phyloP scores from a whole-genome alignment of 73 alveolate species.

The Durusdinium trenchii region DNA sequence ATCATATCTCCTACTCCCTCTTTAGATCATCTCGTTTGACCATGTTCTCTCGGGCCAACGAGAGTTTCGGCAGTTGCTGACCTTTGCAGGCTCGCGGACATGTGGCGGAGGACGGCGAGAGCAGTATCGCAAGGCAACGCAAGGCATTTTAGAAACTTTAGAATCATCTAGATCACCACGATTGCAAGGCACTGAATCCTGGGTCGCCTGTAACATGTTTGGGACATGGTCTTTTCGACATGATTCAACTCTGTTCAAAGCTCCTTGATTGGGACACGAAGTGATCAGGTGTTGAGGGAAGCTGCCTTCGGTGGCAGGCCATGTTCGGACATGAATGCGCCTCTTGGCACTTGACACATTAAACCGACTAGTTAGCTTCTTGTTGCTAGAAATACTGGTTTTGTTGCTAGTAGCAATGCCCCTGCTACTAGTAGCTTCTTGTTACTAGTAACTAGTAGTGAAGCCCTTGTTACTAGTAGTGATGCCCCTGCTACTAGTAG shows the following conservation, averaged over 20 bases:
- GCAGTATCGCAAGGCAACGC: slow-evolving; percentile 42
- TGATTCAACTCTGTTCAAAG: too few species aligned
- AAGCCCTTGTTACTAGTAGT: too few species aligned
- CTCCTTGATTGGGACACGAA: neutral
- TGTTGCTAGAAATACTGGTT: too few species aligned
- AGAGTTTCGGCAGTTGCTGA: neutral
- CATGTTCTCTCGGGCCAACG: neutral
- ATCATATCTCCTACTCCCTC: neutral
- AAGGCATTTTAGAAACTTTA: neutral
- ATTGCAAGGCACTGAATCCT: neutral
- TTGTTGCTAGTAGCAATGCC: too few species aligned
- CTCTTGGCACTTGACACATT: too few species aligned
- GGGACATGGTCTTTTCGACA: neutral
- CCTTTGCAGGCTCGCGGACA: slow-evolving; percentile 9
- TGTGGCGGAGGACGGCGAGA: slow-evolving; percentile 66
- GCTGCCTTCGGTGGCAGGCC: slow-evolving; percentile 30
- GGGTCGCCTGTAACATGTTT: neutral
- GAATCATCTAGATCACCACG: neutral
- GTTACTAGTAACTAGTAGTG: too few species aligned
- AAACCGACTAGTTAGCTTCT: too few species aligned
- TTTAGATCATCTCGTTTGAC: neutral
- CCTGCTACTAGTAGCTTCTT: too few species aligned
- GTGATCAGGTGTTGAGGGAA: neutral
- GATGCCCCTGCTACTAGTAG: too few species aligned
- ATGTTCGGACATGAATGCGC: neutral